Conservation (phyloP, 225 moss, liverwort and hornwort species). For the Sphagnum contortum region DNA sequence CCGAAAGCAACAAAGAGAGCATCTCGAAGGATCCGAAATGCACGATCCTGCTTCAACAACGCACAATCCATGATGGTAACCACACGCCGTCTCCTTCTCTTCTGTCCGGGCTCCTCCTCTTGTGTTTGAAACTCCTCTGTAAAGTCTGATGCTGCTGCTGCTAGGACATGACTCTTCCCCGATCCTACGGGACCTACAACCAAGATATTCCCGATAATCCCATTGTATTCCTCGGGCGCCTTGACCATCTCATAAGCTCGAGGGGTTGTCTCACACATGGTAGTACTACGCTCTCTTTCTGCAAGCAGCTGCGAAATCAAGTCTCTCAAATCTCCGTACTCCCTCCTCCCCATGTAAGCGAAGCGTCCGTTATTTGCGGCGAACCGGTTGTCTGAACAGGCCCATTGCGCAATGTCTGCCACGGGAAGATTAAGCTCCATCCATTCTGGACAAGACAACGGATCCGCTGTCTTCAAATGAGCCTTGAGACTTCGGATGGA, state of each 20-base stretch:
- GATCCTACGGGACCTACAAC: slow-evolving; percentile 12
- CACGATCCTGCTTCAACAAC: slow-evolving; percentile 6
- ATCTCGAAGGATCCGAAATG: slow-evolving; percentile 13
- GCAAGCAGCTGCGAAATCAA: slow-evolving; percentile 11
- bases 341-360: slow-evolving; percentile 16
- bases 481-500: slow-evolving; percentile 11
- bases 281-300: slow-evolving; percentile 5
- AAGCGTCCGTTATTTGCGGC: slow-evolving; percentile 22
- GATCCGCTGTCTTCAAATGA: slow-evolving; percentile 15
- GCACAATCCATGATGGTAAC: slow-evolving; percentile 23
- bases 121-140: slow-evolving; percentile 15
- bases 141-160: slow-evolving; percentile 9
- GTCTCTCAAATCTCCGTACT: slow-evolving; percentile 12
- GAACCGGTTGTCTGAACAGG: slow-evolving; percentile 6
- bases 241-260: slow-evolving; percentile 2
- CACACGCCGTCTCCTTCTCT: slow-evolving; percentile 10
- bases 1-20: slow-evolving; percentile 25
- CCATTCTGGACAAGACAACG: slow-evolving; percentile 12
- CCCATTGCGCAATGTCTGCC: slow-evolving; percentile 11
- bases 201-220: slow-evolving; percentile 11
- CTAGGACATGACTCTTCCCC: slow-evolving; percentile 22
- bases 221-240: slow-evolving; percentile 8
- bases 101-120: too few species aligned
- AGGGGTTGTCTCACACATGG: neutral
- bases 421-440: slow-evolving; percentile 22